A percentile compares a stretch with the other conserved stretches of the same genome.
phyloP scores from a whole-genome alignment of 2,329 filamentous ascomycete genomes.

The Ophidiomyces ophidiicola region DNA sequence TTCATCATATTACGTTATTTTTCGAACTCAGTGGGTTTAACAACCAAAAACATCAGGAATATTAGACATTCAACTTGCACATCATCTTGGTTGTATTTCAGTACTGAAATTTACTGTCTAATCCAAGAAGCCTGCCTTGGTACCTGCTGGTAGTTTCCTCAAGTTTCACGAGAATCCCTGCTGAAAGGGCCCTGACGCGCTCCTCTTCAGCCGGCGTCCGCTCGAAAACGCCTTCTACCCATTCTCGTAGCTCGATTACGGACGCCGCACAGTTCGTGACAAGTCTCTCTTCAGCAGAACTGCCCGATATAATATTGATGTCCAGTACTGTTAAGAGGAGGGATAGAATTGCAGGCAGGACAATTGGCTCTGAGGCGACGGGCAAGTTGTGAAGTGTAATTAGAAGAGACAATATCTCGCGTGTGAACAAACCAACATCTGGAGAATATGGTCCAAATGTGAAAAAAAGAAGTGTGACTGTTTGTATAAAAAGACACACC shows the following conservation, averaged over 20 bases:
- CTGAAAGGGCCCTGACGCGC: slow-evolving; percentile 48
- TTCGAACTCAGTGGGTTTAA: background rate
- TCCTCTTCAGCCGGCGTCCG: slow-evolving; percentile 34
- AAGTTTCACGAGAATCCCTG: slow-evolving; percentile 66
- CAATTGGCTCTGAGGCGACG: slow-evolving; percentile 48
- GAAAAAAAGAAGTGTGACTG: slow-evolving; percentile 68
- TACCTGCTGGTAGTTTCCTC: slow-evolving; percentile 74
- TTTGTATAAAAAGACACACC: slow-evolving; percentile 71
- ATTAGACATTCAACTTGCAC: background rate
- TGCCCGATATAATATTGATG: slow-evolving; percentile 48
- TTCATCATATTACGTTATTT: background rate
- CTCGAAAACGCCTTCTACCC: slow-evolving; percentile 68
- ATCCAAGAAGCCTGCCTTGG: slow-evolving; percentile 62
- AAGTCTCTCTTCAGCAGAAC: slow-evolving; percentile 50
- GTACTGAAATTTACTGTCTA: slow-evolving; percentile 41
- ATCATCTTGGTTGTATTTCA: slow-evolving; percentile 12
- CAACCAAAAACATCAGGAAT: background rate
- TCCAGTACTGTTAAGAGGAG: slow-evolving; percentile 70
- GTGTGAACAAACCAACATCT: slow-evolving; percentile 64
- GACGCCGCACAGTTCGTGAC: slow-evolving; percentile 63
- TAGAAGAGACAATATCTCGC: slow-evolving; percentile 73
- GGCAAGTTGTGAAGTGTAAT: slow-evolving; percentile 49
- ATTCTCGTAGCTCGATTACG: slow-evolving; percentile 75
- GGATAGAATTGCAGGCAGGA: slow-evolving; percentile 66
- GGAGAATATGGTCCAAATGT: slow-evolving; percentile 70